Percentiles rank a stretch among this genome's conserved stretches.
Evolutionary conservation across 1,284 basidiomycete genomes (phyloP).

Genomic region (Papiliotrema terrestris): DNA sequence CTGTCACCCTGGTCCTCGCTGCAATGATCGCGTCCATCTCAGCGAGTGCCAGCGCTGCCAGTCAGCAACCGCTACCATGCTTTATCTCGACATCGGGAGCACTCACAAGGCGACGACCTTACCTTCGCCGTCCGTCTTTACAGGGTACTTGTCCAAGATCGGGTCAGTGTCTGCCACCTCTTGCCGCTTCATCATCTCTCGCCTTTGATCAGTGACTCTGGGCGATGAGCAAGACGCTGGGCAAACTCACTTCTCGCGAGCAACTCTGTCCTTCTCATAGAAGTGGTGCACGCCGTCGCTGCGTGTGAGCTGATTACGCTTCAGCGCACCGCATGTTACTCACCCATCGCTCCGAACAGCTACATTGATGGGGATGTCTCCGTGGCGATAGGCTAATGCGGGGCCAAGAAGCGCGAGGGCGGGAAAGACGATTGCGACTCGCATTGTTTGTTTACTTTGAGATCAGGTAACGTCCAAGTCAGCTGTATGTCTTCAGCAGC

Average conservation of each 20-base stretch:
- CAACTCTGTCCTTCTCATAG: not conserved
- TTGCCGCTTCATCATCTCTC: not conserved
- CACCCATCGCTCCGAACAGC: conserved; percentile 2
- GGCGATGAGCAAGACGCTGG: not conserved
- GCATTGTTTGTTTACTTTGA: not conserved
- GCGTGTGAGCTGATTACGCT: not conserved
- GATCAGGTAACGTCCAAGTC: no score
- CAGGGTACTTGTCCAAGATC: not conserved
- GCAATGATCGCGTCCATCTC: no score
- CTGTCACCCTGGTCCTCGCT: no score
- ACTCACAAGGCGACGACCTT: not conserved
- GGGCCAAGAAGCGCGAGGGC: not conserved
- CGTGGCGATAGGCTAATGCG: not conserved
- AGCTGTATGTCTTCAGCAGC: no score
- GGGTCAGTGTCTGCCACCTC: not conserved
- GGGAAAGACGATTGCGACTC: not conserved
- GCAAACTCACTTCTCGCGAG: not conserved
- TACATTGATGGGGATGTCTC: not conserved
- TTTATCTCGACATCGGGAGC: not conserved
- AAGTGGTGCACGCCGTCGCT: not conserved
- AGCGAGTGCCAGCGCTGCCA: not conserved
- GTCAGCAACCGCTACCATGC: not conserved
- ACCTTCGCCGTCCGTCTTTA: not conserved
- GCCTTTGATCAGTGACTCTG: not conserved
- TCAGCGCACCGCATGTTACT: not conserved